Conservation (phyloP, 208 protist genomes). For the Leishmania gerbilli region DNA sequence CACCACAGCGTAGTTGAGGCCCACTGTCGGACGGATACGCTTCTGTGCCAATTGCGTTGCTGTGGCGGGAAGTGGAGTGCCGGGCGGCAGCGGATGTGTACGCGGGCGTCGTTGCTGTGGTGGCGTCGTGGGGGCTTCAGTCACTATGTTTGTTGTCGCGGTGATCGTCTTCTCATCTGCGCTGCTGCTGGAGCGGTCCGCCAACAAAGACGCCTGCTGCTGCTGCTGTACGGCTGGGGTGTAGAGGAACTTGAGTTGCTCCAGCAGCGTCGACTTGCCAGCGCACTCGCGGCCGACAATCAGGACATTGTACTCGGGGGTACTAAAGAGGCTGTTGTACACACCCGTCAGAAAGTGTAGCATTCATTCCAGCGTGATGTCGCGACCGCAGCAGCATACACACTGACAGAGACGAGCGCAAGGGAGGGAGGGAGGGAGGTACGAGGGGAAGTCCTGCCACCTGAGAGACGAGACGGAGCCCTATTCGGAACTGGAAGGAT, state of each 20-base stretch:
- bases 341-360: conserved; percentile 64
- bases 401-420: background rate
- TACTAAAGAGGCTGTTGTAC: conserved; percentile 75
- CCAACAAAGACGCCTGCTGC: conserved; percentile 7
- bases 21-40: conserved; percentile 97
- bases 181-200: background rate
- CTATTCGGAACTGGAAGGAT: background rate
- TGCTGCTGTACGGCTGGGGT: conserved; percentile 20
- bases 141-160: background rate
- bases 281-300: conserved; percentile 95
- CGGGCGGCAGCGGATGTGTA: conserved; percentile 10
- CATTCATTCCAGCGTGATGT: conserved; percentile 37
- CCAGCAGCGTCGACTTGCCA: conserved; percentile 98
- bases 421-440: background rate
- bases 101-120: background rate
- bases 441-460: too few relatives aligned
- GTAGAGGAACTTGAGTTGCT: conserved; percentile 96
- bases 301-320: conserved; percentile 90
- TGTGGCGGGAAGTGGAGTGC: conserved; percentile 30
- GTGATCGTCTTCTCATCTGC: background rate
- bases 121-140: background rate
- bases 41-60: conserved; percentile 40
- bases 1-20: conserved; percentile 96
- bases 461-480: background rate
- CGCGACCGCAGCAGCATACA: background rate